Percentiles rank a stretch among this genome's conserved stretches.
Conservation (phyloP, 331 rosid genomes). For the Arachis monticola region DNA sequence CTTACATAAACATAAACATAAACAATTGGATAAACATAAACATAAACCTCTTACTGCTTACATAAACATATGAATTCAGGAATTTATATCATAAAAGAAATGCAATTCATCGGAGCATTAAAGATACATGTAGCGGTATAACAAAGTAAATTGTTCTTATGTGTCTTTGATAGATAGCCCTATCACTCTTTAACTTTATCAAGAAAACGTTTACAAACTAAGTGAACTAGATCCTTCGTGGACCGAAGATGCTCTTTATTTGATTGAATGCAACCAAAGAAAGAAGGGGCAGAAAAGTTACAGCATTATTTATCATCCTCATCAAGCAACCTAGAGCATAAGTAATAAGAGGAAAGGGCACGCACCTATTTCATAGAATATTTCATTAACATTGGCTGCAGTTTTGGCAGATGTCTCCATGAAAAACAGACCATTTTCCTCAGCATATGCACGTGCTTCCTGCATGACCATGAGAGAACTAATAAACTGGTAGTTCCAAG, state of each 20-base stretch:
- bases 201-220: neutral
- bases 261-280: conserved; percentile 13
- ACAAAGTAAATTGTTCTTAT: neutral
- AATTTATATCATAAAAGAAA: conserved; percentile 4
- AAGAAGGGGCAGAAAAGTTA: conserved; percentile 12
- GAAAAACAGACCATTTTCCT: conserved; percentile 64
- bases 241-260: neutral
- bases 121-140: neutral
- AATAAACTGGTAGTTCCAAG: conserved; percentile 28
- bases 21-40: conserved; percentile 18
- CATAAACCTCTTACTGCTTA: conserved; percentile 52
- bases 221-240: neutral
- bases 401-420: conserved; percentile 72
- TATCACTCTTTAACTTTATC: neutral
- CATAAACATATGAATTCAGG: neutral
- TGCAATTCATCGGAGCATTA: neutral
- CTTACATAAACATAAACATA: conserved; percentile 36
- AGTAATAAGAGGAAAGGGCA: conserved; percentile 18
- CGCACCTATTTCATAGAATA: conserved; percentile 66
- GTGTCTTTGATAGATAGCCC: neutral
- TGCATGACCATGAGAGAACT: conserved; percentile 35
- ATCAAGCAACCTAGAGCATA: conserved; percentile 2
- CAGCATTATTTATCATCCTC: neutral
- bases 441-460: conserved; percentile 66
- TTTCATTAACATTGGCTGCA: conserved; percentile 61